phyloP scores from a whole-genome alignment of 1,139 yeast genomes.

The Candida sanyaensis region DNA sequence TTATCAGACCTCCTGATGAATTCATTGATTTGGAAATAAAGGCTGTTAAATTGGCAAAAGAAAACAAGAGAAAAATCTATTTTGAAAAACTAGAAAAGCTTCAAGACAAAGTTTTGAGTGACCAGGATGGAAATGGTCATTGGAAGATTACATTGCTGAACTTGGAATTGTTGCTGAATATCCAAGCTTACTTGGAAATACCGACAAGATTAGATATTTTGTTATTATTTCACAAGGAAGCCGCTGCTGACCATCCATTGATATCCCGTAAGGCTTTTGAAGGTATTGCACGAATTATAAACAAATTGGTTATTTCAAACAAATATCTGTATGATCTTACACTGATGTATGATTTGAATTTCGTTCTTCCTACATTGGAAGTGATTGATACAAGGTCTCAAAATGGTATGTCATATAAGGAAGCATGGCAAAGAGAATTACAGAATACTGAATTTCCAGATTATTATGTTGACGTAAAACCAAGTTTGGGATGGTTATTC shows the following conservation, averaged over 20 bases:
- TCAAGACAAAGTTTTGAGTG: constrained; percentile 43
- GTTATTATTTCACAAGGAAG: constrained; percentile 50
- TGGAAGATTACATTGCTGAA: constrained; percentile 72
- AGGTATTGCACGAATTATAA: constrained; percentile 59
- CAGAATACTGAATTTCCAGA: constrained; percentile 47
- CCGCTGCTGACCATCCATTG: constrained; percentile 73
- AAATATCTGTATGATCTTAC: constrained; percentile 53
- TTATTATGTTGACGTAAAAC: constrained; percentile 59
- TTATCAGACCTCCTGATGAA: constrained; percentile 65
- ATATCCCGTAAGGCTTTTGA: constrained; percentile 65
- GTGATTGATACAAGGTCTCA: constrained; percentile 42
- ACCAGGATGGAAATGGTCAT: constrained; percentile 43
- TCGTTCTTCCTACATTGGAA: constrained; percentile 37
- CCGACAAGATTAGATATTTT: constrained; percentile 46
- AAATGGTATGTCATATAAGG: constrained; percentile 36
- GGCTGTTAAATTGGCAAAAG: constrained; percentile 60
- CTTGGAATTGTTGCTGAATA: constrained; percentile 52
- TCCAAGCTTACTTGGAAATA: constrained; percentile 60
- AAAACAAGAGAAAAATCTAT: constrained; percentile 49
- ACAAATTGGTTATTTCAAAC: constrained; percentile 54
- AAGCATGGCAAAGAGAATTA: constrained; percentile 55
- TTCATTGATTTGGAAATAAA: constrained; percentile 56
- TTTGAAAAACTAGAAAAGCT: constrained; percentile 42
- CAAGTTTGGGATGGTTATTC: constrained; percentile 70
- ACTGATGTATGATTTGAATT: constrained; percentile 46